These are phyloP conservation scores for Sarocladium oryzae DNA, from an alignment of 2,329 filamentous ascomycete genomes.

Conservation along the genomic window DNA sequence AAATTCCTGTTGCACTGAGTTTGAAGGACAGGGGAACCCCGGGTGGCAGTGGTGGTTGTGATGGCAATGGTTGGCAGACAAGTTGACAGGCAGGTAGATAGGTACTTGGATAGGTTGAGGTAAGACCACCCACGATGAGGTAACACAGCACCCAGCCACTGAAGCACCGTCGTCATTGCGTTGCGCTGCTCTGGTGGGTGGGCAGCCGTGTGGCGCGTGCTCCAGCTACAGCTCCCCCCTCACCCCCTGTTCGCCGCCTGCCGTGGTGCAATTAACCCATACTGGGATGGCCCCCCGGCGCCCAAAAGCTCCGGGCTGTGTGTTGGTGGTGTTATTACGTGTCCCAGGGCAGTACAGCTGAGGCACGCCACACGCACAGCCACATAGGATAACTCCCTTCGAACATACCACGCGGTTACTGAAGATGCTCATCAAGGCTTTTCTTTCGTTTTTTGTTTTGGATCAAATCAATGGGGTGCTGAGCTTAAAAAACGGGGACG, in stretches of 20 bases:
- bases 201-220: slow-evolving; percentile 1
- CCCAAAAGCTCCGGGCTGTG: background rate
- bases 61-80: background rate
- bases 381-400: no score
- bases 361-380: background rate
- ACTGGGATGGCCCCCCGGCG: no score
- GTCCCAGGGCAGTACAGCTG: slow-evolving; percentile 2
- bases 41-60: background rate
- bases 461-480: no score
- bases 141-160: slow-evolving; percentile 4
- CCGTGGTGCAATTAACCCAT: no score
- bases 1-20: background rate
- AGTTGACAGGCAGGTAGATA: background rate
- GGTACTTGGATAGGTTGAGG: background rate
- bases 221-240: background rate
- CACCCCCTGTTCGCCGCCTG: background rate
- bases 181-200: background rate
- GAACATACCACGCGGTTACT: no score
- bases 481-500: no score
- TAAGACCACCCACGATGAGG: no score
- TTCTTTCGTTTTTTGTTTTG: no score
- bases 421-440: no score
- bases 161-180: slow-evolving; percentile 3
- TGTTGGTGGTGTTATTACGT: background rate
- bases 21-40: background rate